Evolutionary conservation across 73 alveolate genomes (phyloP).

Genomic region (Paramecium pentaurelia): DNA sequence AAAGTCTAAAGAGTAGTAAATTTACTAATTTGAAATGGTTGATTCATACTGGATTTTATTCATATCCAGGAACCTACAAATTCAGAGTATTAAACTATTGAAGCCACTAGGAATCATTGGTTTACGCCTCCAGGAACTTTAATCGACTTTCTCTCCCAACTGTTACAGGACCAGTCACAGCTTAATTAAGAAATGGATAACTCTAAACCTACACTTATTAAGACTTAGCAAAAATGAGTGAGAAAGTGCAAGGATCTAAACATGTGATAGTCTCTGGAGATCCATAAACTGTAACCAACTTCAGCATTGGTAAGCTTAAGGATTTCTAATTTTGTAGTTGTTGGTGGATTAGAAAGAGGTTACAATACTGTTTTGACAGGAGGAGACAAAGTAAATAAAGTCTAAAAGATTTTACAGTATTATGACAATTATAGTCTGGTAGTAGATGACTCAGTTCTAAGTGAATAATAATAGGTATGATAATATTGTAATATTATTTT

Average conservation of each 20-base stretch:
- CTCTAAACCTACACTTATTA: background rate
- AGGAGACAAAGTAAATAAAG: background rate
- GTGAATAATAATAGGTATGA: background rate
- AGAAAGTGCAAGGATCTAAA: background rate
- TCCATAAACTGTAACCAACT: conserved; percentile 9
- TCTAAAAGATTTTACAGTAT: background rate
- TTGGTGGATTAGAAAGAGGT: conserved; percentile 22
- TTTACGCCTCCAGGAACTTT: conserved; percentile 53
- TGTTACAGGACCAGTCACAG: conserved; percentile 45
- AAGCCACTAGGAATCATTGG: conserved; percentile 11
- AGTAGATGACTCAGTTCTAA: background rate
- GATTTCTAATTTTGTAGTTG: background rate
- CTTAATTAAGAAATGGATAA: background rate
- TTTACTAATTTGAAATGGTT: conserved; percentile 44
- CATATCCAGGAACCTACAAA: conserved; percentile 61
- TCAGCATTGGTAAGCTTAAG: background rate
- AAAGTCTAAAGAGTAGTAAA: conserved; percentile 4
- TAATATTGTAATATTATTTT: background rate
- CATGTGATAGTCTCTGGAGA: conserved; percentile 32
- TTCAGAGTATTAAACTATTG: conserved; percentile 43
- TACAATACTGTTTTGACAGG: conserved; percentile 27
- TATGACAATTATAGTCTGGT: conserved; percentile 2
- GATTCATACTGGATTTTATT: conserved; percentile 61
- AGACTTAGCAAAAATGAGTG: background rate
- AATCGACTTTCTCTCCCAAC: conserved; percentile 43